A percentile compares a stretch with the other conserved stretches of the same genome.
Conservation (phyloP, 164 flowering plant genomes). For the Annona squamosa region DNA sequence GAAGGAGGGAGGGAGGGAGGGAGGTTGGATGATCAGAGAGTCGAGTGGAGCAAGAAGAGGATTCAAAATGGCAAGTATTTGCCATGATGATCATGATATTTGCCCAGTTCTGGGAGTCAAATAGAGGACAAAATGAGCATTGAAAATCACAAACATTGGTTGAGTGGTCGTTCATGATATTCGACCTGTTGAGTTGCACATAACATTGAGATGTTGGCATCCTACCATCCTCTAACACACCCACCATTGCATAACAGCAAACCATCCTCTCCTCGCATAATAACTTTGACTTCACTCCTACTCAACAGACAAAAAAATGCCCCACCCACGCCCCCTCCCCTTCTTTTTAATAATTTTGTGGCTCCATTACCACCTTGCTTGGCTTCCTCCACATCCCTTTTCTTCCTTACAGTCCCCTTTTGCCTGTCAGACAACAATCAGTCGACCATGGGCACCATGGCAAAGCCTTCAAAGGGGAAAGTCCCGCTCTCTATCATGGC, state of each 20-base stretch:
- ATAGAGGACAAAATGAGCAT: no score
- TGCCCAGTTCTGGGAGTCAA: no score
- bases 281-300: slow-evolving; percentile 76
- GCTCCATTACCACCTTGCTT: slow-evolving; percentile 1
- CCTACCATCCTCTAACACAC: slow-evolving; percentile 27
- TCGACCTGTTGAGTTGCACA: no score
- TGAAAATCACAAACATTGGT: no score
- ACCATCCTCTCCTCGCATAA: slow-evolving; percentile 16
- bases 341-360: slow-evolving; percentile 22
- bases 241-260: background rate
- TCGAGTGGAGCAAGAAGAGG: no score
- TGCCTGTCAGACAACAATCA: slow-evolving; percentile 1
- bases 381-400: background rate
- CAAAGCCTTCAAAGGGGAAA: slow-evolving; percentile 39
- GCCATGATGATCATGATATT: no score
- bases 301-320: slow-evolving; percentile 38
- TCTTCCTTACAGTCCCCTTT: background rate
- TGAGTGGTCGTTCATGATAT: no score
- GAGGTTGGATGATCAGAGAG: no score
- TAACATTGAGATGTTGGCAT: slow-evolving; percentile 31
- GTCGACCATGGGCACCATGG: slow-evolving; percentile 5
- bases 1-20: no score
- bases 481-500: slow-evolving; percentile 45
- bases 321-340: background rate
- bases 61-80: no score